phyloP scores from a whole-genome alignment of 2,329 filamentous ascomycete species.

The Cadophora malorum region DNA sequence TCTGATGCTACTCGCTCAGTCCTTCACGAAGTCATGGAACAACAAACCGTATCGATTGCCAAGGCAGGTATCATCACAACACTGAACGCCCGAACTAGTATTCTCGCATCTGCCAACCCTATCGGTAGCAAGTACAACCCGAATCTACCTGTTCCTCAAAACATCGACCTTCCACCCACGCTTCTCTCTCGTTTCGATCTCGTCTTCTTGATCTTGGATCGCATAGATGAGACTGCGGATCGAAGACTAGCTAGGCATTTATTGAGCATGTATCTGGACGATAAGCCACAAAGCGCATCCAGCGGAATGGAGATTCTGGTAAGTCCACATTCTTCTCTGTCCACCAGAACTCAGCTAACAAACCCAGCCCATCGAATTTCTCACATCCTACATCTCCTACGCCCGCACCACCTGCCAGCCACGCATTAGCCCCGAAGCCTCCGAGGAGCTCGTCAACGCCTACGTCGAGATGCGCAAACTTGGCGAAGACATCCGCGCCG shows the following conservation, averaged over 20 bases:
- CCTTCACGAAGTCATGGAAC: constrained; percentile 82
- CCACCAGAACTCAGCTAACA: constrained; percentile 40
- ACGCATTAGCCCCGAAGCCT: constrained; percentile 77
- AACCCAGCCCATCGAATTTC: constrained; percentile 83
- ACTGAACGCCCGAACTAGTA: constrained; percentile 92
- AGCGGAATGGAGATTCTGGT: constrained; percentile 80
- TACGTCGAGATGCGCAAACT: constrained; percentile 97
- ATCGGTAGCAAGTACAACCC: constrained; percentile 98
- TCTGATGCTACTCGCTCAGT: constrained; percentile 76
- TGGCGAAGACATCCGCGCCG: constrained; percentile 82
- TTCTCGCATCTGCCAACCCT: constrained; percentile 95
- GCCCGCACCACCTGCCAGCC: constrained; percentile 88
- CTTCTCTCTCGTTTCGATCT: constrained; percentile 95
- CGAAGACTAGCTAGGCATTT: constrained; percentile 89
- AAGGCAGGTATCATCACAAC: constrained; percentile 85
- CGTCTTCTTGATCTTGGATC: constrained; percentile 95
- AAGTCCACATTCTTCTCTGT: constrained; percentile 49
- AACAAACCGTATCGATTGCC: constrained; percentile 79
- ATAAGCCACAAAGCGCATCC: constrained; percentile 83
- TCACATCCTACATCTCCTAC: constrained; percentile 97
- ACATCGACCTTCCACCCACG: constrained; percentile 96
- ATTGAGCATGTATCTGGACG: constrained; percentile 95
- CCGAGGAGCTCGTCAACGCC: constrained; percentile 80
- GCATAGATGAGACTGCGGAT: constrained; percentile 88
- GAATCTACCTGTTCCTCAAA: constrained; percentile 93